These are phyloP conservation scores for Hysterangium stoloniferum DNA, from an alignment of 768 basidiomycete species.

Conservation along the genomic window DNA sequence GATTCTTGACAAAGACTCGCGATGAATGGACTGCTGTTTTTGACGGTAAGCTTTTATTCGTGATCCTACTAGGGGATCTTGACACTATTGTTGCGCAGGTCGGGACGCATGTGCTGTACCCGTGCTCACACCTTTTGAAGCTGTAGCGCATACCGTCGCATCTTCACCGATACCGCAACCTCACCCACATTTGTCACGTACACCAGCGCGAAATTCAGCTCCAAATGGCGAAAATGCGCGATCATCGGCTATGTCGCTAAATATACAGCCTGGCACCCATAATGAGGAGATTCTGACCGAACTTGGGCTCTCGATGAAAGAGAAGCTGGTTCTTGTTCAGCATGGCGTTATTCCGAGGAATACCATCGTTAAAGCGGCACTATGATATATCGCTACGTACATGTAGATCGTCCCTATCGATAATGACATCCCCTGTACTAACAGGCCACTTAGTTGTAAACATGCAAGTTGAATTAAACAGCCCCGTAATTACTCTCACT, in stretches of 20 bases:
- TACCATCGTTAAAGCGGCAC: neutral
- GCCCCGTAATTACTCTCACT: no score
- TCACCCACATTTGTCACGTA: conserved; percentile 40
- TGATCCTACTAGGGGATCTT: neutral
- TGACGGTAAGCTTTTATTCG: conserved; percentile 37
- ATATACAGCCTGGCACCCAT: conserved; percentile 42
- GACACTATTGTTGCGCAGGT: conserved; percentile 29
- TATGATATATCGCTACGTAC: neutral
- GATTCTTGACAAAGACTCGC: conserved; percentile 51
- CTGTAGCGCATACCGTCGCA: conserved; percentile 34
- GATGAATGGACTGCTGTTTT: conserved; percentile 67
- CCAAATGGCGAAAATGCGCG: conserved; percentile 8
- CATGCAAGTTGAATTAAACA: no score
- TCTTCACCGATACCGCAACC: conserved; percentile 37
- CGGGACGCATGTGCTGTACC: conserved; percentile 69
- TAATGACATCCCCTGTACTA: no score
- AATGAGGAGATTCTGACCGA: conserved; percentile 46
- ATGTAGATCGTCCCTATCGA: no score
- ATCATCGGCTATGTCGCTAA: conserved; percentile 13
- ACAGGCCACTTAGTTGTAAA: no score
- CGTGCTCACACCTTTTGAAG: conserved; percentile 58
- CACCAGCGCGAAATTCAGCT: conserved; percentile 19
- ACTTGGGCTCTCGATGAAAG: conserved; percentile 37
- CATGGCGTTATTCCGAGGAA: conserved; percentile 41
- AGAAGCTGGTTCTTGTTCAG: conserved; percentile 31